Conservation (phyloP, 148 eudicot species). For the Rhododendron henanense region DNA sequence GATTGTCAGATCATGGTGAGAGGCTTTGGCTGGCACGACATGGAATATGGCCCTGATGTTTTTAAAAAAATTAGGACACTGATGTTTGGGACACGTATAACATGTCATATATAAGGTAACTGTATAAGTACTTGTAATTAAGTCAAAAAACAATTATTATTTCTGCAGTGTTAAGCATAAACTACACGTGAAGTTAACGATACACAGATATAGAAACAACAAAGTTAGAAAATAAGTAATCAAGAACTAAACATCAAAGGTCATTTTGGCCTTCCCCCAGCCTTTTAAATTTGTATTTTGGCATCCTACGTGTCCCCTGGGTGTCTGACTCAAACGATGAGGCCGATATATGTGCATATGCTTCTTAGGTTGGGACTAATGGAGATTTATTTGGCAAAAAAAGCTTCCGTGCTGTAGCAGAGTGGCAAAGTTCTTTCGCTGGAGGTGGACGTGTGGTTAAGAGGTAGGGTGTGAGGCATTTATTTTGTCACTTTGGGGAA, state of each 20-base stretch:
- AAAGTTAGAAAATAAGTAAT: background rate
- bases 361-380: background rate
- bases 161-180: background rate
- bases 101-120: background rate
- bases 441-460: background rate
- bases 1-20: background rate
- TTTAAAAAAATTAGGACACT: background rate
- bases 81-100: background rate
- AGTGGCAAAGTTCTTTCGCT: background rate
- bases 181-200: background rate
- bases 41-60: background rate
- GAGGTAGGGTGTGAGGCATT: background rate
- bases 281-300: background rate
- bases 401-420: background rate
- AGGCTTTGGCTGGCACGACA: background rate
- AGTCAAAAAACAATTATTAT: background rate
- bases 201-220: background rate
- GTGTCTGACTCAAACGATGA: background rate
- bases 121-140: background rate
- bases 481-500: background rate
- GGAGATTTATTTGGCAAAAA: background rate
- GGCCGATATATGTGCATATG: background rate
- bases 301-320: background rate
- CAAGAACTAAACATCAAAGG: background rate
- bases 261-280: background rate